Evolutionary conservation across 345 rosid genomes (phyloP).

Genomic region (Melaleuca alternifolia): DNA sequence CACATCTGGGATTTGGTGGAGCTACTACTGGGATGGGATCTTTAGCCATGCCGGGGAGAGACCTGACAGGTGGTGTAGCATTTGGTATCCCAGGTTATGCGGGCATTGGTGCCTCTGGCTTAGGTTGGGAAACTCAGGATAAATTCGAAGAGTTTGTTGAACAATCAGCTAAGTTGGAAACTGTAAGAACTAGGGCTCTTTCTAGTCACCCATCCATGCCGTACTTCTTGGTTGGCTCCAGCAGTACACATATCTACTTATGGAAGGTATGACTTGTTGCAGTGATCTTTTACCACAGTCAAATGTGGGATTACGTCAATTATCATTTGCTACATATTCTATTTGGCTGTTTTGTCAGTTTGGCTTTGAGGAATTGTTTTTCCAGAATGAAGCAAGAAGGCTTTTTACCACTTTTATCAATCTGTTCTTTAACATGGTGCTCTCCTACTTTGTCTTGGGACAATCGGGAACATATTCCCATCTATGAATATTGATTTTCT

Average conservation of each 20-base stretch:
- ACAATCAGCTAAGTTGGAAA: slow-evolving; percentile 64
- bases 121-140: slow-evolving; percentile 79
- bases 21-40: slow-evolving; percentile 49
- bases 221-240: slow-evolving; percentile 88
- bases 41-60: slow-evolving; percentile 37
- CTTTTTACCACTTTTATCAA: neutral
- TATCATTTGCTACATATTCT: neutral
- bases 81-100: slow-evolving; percentile 55
- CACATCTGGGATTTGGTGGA: slow-evolving; percentile 72
- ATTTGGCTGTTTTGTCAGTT: neutral
- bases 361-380: neutral
- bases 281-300: neutral
- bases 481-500: neutral
- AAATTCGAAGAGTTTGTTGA: slow-evolving; percentile 61
- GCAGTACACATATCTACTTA: slow-evolving; percentile 76
- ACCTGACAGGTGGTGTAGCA: slow-evolving; percentile 39
- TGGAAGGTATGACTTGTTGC: slow-evolving; percentile 69
- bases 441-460: neutral
- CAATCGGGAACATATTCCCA: neutral
- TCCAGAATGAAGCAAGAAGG: neutral
- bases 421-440: neutral
- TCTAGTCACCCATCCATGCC: slow-evolving; percentile 88
- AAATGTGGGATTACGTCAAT: neutral
- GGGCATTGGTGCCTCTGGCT: slow-evolving; percentile 55
- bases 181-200: slow-evolving; percentile 65